These are phyloP conservation scores for Meyerozyma smithsonii DNA, from an alignment of 1,139 yeast species.

Conservation along the genomic window DNA sequence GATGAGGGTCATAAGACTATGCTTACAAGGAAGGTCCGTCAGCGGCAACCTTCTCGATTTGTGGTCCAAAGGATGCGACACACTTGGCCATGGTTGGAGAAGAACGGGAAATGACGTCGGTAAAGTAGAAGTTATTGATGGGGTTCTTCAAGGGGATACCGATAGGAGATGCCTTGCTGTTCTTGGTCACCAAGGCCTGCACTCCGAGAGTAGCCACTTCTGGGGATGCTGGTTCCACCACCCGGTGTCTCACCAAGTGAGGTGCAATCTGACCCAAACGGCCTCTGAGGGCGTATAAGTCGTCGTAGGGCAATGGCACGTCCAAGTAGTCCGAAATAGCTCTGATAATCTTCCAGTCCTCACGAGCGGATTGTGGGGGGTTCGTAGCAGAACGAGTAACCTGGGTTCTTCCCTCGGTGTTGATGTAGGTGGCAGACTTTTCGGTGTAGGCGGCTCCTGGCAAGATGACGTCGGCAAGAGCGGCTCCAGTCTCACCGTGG, in stretches of 20 bases:
- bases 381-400: conserved; percentile 82
- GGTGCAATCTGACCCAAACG: conserved; percentile 81
- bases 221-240: conserved; percentile 62
- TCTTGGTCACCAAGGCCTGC: conserved; percentile 38
- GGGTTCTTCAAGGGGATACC: conserved; percentile 62
- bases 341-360: conserved; percentile 86
- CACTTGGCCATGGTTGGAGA: conserved; percentile 91
- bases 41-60: conserved; percentile 55
- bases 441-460: conserved; percentile 92
- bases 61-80: conserved; percentile 61
- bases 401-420: conserved; percentile 89
- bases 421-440: conserved; percentile 81
- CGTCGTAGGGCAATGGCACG: conserved; percentile 73
- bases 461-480: conserved; percentile 79
- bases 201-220: conserved; percentile 60
- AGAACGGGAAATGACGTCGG: conserved; percentile 82
- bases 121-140: conserved; percentile 79
- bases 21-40: conserved; percentile 29
- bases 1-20: not conserved
- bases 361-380: conserved; percentile 90
- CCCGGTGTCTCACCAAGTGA: conserved; percentile 71
- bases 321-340: conserved; percentile 79
- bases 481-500: conserved; percentile 89
- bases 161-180: conserved; percentile 33
- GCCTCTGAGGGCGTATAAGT: conserved; percentile 60